A percentile compares a stretch with the other conserved stretches of the same genome.
These are phyloP conservation scores for Pythium brassicae DNA, from an alignment of 352 stramenopile species.

Conservation along the genomic window DNA sequence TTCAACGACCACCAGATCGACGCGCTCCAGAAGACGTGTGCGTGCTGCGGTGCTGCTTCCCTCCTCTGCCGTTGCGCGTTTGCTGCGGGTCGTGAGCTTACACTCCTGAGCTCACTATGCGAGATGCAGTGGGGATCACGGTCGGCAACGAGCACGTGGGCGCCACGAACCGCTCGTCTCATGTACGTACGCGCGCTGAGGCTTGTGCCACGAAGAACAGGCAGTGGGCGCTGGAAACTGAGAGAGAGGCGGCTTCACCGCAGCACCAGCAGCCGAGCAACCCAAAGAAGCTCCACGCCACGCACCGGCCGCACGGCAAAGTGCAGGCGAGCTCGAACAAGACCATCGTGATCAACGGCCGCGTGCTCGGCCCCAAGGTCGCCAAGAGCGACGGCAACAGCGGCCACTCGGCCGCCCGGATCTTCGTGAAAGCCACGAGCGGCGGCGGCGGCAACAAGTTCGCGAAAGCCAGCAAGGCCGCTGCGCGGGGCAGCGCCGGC, in stretches of 20 bases:
- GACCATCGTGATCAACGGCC: slow-evolving; percentile 57
- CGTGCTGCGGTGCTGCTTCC: slow-evolving; percentile 10
- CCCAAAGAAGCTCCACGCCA: slow-evolving; percentile 42
- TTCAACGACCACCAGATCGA: slow-evolving; percentile 45
- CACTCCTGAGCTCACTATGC: background rate
- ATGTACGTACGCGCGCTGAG: background rate
- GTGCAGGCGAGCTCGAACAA: slow-evolving; percentile 24
- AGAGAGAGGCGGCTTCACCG: background rate
- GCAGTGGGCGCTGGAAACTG: background rate
- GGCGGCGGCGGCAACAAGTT: background rate
- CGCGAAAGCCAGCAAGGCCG: slow-evolving; percentile 7
- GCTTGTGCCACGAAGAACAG: too few relatives aligned
- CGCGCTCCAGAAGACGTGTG: slow-evolving; percentile 41
- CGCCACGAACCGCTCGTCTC: background rate
- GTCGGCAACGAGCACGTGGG: slow-evolving; percentile 13
- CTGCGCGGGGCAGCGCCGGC: background rate
- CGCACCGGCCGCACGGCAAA: slow-evolving; percentile 44
- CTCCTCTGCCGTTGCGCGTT: background rate
- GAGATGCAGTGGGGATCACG: slow-evolving; percentile 17
- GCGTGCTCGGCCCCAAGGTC: slow-evolving; percentile 52
- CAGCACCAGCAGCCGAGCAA: slow-evolving; percentile 17
- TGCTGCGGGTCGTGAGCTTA: background rate
- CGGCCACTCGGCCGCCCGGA: background rate
- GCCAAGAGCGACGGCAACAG: slow-evolving; percentile 5
- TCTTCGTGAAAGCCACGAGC: slow-evolving; percentile 13